These are phyloP conservation scores for Malassezia caprae DNA, from an alignment of 1,284 basidiomycete species.

Conservation along the genomic window DNA sequence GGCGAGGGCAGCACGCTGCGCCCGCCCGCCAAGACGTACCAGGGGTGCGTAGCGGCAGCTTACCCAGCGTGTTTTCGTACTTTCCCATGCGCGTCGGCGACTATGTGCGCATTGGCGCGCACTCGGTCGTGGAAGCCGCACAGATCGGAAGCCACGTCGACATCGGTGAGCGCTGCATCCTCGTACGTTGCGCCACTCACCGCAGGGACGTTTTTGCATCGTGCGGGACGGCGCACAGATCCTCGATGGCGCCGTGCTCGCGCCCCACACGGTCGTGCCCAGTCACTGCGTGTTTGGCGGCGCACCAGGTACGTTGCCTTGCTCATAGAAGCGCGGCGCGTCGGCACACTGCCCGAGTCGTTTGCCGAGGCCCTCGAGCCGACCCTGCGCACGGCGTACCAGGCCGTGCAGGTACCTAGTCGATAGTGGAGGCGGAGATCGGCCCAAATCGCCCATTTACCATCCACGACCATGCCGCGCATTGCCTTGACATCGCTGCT, in stretches of 20 bases:
- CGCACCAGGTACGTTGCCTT: constrained; percentile 61
- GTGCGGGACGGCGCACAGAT: constrained; percentile 90
- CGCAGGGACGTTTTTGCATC: constrained; percentile 78
- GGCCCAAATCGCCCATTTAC: not conserved
- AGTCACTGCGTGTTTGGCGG: constrained; percentile 76
- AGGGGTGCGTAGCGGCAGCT: constrained; percentile 54
- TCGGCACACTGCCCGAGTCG: constrained; percentile 78
- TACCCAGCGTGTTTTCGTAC: constrained; percentile 68
- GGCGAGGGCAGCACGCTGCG: constrained; percentile 77
- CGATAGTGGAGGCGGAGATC: not conserved
- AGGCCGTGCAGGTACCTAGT: not conserved
- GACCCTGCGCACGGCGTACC: constrained; percentile 65
- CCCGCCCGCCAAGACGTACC: constrained; percentile 53
- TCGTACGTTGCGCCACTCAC: constrained; percentile 54
- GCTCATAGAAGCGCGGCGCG: constrained; percentile 57
- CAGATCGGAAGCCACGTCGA: constrained; percentile 86
- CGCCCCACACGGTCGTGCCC: constrained; percentile 84
- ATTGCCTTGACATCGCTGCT: constrained; percentile 57
- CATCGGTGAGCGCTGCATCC: constrained; percentile 87
- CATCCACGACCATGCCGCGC: not conserved
- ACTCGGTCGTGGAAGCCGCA: constrained; percentile 81
- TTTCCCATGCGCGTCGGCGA: constrained; percentile 96
- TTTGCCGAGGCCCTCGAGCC: constrained; percentile 71
- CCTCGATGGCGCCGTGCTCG: constrained; percentile 75
- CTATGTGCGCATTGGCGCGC: constrained; percentile 80